These are phyloP conservation scores for Xerocomellus amylosporus DNA, from an alignment of 768 basidiomycete genomes.

Conservation along the genomic window DNA sequence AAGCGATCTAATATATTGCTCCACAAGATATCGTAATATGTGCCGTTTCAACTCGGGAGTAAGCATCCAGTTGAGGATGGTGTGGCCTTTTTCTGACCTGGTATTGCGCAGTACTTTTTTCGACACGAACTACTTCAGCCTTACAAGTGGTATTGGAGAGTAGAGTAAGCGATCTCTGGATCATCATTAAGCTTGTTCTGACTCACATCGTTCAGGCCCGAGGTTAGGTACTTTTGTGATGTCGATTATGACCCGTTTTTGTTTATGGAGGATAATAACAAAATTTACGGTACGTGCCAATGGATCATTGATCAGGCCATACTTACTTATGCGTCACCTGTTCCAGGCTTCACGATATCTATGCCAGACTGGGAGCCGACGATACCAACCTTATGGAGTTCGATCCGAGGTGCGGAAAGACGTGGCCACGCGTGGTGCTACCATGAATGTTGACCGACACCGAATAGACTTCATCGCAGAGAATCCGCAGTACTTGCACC, in stretches of 20 bases:
- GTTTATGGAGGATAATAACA: slow-evolving; percentile 52
- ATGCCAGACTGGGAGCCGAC: slow-evolving; percentile 65
- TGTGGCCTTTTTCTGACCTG: slow-evolving; percentile 4
- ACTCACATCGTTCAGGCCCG: slow-evolving; percentile 34
- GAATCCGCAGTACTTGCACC: slow-evolving; percentile 54
- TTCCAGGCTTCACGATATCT: slow-evolving; percentile 57
- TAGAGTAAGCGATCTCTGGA: slow-evolving; percentile 42
- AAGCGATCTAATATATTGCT: not conserved
- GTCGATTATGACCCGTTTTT: slow-evolving; percentile 50
- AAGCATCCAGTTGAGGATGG: slow-evolving; percentile 16
- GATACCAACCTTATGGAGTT: slow-evolving; percentile 61
- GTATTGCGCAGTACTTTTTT: slow-evolving; percentile 48
- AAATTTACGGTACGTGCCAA: slow-evolving; percentile 44
- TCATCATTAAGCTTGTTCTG: not conserved
- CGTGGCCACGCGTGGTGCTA: slow-evolving; percentile 13
- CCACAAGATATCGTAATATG: slow-evolving; percentile 66
- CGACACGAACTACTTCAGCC: slow-evolving; percentile 48
- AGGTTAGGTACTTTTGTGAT: slow-evolving; percentile 55
- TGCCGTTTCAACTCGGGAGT: slow-evolving; percentile 73
- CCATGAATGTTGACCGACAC: slow-evolving; percentile 38
- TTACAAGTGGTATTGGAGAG: slow-evolving; percentile 62
- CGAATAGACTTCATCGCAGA: slow-evolving; percentile 51
- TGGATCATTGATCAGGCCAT: not conserved
- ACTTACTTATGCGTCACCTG: not conserved
- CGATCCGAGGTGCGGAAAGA: slow-evolving; percentile 49